Evolutionary conservation across 257 asterid species (phyloP), one percentile per base, ranked within the genome.

Genomic region (Solanum rostratum): DNA sequence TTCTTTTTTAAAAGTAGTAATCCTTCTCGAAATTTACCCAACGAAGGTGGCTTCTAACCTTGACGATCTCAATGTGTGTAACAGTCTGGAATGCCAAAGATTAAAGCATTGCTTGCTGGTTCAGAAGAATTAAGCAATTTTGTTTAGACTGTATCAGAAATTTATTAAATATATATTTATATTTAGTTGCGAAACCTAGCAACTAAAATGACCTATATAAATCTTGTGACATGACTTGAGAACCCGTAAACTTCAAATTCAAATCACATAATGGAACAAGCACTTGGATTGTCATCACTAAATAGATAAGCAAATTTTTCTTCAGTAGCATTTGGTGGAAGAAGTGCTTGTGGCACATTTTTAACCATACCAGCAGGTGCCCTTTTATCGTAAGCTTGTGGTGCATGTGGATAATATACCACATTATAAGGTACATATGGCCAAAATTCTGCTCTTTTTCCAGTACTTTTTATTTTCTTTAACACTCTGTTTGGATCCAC

Each of bases 371-470:
- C 98, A 16, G 97, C 81, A 6, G 98, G 98, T 57, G 98, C 98
- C 85, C 84, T 91, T 54, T 85, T 91, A 84, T 95, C 98, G n/a
- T 95, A 95, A 15, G 91, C 93, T 86, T 91, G 95, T 55, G 94
- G 12, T 3, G 62, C 90, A 27, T 91, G 88, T 12, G 98, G 98
- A 73, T 93, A 87, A 18, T 90, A 90, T 2, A 92, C 95, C 7
- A 95, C 84, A 76, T 92, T 92, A 88, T 93, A 88, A 0, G 95
- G 97, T 6, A 93, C 90, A 18, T 92, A 93, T 19, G 98, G 98
- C 98, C 98, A 95, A 43, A 95, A 89, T 18, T 93, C 96, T 0
- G 98, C 98, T 85, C 94, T 87, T 80, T 95, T 95, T 43, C 98
- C 97, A 0, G 97, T 93, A 84, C 71, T 88, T 86, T 92, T 95